Conservation (phyloP, 139 green algal species). For the Chlorella sp. region DNA sequence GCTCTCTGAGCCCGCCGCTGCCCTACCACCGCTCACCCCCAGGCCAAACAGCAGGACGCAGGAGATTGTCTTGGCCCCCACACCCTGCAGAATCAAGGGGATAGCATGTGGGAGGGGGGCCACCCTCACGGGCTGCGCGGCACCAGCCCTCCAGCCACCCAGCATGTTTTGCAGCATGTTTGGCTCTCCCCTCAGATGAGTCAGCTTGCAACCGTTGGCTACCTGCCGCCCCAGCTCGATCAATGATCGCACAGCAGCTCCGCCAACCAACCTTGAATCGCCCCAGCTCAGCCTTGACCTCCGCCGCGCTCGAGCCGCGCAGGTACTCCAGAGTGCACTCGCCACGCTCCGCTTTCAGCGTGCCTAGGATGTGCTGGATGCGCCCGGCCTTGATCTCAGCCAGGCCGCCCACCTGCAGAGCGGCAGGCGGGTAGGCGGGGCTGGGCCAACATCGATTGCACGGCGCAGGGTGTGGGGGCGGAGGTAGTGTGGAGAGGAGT, state of each 20-base stretch:
- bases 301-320: not conserved
- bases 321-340: conserved; percentile 72
- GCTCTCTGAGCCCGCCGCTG: not conserved
- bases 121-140: too few species aligned
- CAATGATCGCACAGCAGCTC: too few species aligned
- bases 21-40: not conserved
- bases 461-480: too few species aligned
- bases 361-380: conserved; percentile 75
- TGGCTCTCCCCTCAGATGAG: too few species aligned
- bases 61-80: conserved; percentile 77
- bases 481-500: too few species aligned
- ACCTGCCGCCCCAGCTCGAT: too few species aligned
- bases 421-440: not conserved
- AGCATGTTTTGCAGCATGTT: too few species aligned
- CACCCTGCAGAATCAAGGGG: too few species aligned
- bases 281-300: conserved; percentile 60
- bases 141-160: too few species aligned
- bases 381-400: conserved; percentile 75
- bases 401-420: conserved; percentile 57
- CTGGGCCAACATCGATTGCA: not conserved
- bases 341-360: conserved; percentile 60
- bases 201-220: too few species aligned
- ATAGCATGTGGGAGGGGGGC: too few species aligned
- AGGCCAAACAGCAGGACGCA: conserved; percentile 80
- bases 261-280: conserved; percentile 50